Base-by-base conservation (phyloP, 306 rosid species). In the Castanea mollissima region DNA sequence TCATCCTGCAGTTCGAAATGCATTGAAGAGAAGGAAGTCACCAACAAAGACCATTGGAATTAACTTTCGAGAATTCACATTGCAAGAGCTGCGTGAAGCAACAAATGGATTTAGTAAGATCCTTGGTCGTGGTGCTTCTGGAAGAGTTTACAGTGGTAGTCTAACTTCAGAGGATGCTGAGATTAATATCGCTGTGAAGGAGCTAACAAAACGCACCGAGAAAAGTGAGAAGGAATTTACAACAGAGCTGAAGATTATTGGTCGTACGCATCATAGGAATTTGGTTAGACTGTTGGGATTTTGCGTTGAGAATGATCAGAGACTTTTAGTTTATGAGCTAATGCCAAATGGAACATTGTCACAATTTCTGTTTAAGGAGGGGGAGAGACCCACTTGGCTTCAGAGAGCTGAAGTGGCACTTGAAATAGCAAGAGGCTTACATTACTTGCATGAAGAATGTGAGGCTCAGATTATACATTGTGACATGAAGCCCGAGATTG, bases 51-150 rank as follows among this genome's bases (percentile, higher is more conserved):
- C 74, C 15, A 79, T 83, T n/a, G 83, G 86, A 71, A 79, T 83
- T 76, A 83, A 83, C 78, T 83, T 83, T 71, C 79, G 86, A 32
- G 78, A 83, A 59, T 83, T 83, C 75, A 79, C 83, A 20, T 83
- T 75, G 27, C 81, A 83, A 71, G 83, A 79, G 75, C 81, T 83
- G 57, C 83, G 49, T 83, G 81, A 75, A 71, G 86, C 78, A 60
- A 79, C 86, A 20, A 21, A 52, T 55, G 86, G 83, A 34, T 83
- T 83, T 54, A 38, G 21, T 56, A 75, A 51, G 59, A 64, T 20
- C 29, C 76, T 83, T 16, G 86, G 86, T 6, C 64, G 5, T 44
- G 86, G 86, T 41, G 71, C 83, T 62, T 85, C 83, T 2, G 83
- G 83, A 21, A 81, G 63, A 54, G 88, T 85, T 65, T 81, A 77